Conservation (phyloP, 2,329 filamentous ascomycete genomes). For the Curvularia eragrostidis region DNA sequence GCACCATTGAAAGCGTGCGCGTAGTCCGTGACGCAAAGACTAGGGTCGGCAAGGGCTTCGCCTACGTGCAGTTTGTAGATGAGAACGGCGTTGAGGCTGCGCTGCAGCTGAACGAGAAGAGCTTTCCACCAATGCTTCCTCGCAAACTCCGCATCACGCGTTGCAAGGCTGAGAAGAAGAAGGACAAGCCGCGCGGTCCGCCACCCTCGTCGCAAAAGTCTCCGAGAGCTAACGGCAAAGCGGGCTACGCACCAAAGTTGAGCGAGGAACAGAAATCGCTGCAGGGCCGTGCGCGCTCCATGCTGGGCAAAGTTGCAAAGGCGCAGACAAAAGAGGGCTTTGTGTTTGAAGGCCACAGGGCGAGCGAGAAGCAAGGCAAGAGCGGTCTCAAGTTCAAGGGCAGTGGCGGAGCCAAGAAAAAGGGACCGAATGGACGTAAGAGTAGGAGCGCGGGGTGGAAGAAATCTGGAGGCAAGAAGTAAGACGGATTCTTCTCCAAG, state of each 20-base stretch:
- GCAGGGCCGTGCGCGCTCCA: conserved; percentile 74
- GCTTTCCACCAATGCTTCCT: conserved; percentile 92
- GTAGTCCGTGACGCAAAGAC: conserved; percentile 90
- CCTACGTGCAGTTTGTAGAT: conserved; percentile 94
- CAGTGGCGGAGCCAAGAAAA: conserved; percentile 52
- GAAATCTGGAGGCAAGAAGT: conserved; percentile 46
- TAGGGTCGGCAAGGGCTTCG: conserved; percentile 93
- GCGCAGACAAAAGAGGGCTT: conserved; percentile 70
- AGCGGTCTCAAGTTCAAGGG: conserved; percentile 65
- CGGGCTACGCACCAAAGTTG: conserved; percentile 72
- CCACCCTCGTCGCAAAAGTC: conserved; percentile 36
- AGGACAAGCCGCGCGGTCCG: conserved; percentile 41
- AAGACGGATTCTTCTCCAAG: background rate
- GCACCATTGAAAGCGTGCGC: conserved; percentile 89
- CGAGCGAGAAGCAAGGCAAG: conserved; percentile 69
- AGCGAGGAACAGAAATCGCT: conserved; percentile 73
- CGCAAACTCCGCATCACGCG: conserved; percentile 84
- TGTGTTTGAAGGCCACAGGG: conserved; percentile 82
- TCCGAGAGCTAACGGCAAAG: conserved; percentile 38
- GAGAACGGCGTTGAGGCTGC: conserved; percentile 90
- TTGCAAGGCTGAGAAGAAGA: conserved; percentile 70
- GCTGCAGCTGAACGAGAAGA: conserved; percentile 85
- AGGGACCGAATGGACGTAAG: conserved; percentile 53
- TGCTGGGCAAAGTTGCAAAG: conserved; percentile 74
- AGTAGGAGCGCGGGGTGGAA: conserved; percentile 57